Conservation (phyloP, 1,139 yeast species). For the Candida sojae region DNA sequence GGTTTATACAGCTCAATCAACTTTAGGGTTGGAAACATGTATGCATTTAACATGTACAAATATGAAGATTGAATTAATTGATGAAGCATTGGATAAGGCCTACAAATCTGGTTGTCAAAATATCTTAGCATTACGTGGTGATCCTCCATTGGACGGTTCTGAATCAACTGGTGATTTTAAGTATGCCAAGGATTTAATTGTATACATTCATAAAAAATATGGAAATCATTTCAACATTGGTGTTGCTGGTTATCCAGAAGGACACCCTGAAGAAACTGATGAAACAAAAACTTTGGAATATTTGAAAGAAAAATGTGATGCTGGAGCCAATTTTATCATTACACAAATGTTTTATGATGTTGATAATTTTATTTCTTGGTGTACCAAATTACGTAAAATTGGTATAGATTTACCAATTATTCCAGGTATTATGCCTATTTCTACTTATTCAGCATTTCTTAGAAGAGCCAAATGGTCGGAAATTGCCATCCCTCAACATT, state of each 20-base stretch:
- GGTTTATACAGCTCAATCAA: conserved; percentile 88
- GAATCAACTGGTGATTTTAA: conserved; percentile 66
- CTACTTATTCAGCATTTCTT: conserved; percentile 87
- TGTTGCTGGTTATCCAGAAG: conserved; percentile 96
- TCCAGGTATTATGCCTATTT: conserved; percentile 98
- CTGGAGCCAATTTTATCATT: conserved; percentile 89
- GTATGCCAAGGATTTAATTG: conserved; percentile 85
- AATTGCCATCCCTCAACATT: conserved; percentile 73
- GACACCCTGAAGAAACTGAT: conserved; percentile 85
- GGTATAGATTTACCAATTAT: conserved; percentile 89
- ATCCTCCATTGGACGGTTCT: conserved; percentile 74
- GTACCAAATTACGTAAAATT: conserved; percentile 61
- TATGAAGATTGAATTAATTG: conserved; percentile 82
- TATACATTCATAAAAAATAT: conserved; percentile 66
- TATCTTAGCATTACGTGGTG: conserved; percentile 83
- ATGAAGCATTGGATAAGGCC: conserved; percentile 83
- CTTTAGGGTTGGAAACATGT: conserved; percentile 94
- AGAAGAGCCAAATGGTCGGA: conserved; percentile 96
- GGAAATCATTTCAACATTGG: conserved; percentile 88
- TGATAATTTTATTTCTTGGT: conserved; percentile 84
- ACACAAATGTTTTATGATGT: conserved; percentile 94
- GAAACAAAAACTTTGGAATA: conserved; percentile 57
- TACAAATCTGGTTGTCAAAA: conserved; percentile 92
- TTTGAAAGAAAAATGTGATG: conserved; percentile 85
- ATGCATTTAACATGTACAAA: conserved; percentile 98